These are phyloP conservation scores for Zygosaccharomyces gambellarensis DNA, from an alignment of 805 yeast genomes.

Conservation along the genomic window DNA sequence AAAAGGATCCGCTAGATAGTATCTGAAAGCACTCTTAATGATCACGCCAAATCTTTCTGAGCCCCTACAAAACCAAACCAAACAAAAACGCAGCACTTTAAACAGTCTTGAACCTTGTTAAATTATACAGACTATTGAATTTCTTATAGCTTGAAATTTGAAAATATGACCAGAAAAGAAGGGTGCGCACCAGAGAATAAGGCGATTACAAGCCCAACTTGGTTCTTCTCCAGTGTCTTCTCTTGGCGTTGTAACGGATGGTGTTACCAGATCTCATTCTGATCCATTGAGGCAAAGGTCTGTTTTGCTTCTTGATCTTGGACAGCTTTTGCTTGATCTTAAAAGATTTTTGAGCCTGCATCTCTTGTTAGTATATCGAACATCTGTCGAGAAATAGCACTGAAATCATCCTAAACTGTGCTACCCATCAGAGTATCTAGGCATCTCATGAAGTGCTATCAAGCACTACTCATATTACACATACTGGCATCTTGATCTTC, in stretches of 20 bases:
- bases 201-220: constrained; percentile 84
- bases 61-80: not conserved
- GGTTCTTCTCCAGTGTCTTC: constrained; percentile 99
- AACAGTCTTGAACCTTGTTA: constrained; percentile 9
- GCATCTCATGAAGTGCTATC: not conserved
- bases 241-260: constrained; percentile 98
- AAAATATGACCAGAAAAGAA: constrained; percentile 6
- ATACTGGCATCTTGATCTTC: constrained; percentile 40
- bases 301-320: constrained; percentile 97
- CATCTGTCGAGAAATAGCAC: not conserved
- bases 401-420: not conserved
- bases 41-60: constrained; percentile 21
- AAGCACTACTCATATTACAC: constrained; percentile 17
- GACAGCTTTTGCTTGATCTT: constrained; percentile 97
- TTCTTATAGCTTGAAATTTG: constrained; percentile 5
- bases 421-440: too few species aligned
- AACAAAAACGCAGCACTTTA: not conserved
- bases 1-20: constrained; percentile 33
- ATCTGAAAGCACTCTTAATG: constrained; percentile 32
- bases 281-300: constrained; percentile 99
- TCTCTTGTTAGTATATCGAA: constrained; percentile 31
- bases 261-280: constrained; percentile 97
- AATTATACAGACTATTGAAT: constrained; percentile 13
- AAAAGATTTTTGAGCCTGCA: constrained; percentile 89
- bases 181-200: constrained; percentile 1